Evolutionary conservation across 495 filamentous ascomycete species (phyloP).

Genomic region (Aspergillus diversus): DNA sequence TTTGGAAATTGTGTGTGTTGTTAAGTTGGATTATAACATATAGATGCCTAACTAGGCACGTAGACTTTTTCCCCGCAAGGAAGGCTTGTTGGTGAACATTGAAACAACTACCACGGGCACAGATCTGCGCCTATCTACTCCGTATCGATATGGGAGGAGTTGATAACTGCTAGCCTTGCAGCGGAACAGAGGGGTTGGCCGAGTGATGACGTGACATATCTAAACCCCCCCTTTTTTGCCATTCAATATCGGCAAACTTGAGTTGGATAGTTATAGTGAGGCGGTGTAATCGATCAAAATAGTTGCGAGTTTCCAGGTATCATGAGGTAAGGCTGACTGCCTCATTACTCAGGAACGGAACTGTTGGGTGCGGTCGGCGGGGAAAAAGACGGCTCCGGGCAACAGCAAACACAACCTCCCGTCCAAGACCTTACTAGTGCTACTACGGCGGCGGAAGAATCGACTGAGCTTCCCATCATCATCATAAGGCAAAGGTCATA

Average conservation of each 20-base stretch:
- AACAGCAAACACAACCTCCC: not conserved
- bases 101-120: not conserved
- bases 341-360: conserved; percentile 1
- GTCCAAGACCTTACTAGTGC: not conserved
- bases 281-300: no score
- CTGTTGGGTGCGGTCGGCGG: not conserved
- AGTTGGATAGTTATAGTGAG: no score
- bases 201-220: conserved; percentile 3
- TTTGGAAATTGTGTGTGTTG: not conserved
- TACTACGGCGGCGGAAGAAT: conserved; percentile 5
- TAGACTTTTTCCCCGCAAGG: not conserved
- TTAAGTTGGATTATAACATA: no score
- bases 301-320: no score
- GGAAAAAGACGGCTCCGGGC: not conserved
- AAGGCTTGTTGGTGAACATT: not conserved
- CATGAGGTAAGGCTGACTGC: not conserved
- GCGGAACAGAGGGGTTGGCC: conserved; percentile 10
- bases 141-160: not conserved
- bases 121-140: not conserved
- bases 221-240: no score
- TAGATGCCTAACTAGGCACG: not conserved
- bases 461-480: conserved; percentile 10
- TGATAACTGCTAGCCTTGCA: not conserved
- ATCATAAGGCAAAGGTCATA: conserved; percentile 17
- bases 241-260: no score